Percentiles rank a stretch among this genome's conserved stretches.
Evolutionary conservation across 805 yeast species (phyloP).

Genomic region (Wickerhamiella australiensis): DNA sequence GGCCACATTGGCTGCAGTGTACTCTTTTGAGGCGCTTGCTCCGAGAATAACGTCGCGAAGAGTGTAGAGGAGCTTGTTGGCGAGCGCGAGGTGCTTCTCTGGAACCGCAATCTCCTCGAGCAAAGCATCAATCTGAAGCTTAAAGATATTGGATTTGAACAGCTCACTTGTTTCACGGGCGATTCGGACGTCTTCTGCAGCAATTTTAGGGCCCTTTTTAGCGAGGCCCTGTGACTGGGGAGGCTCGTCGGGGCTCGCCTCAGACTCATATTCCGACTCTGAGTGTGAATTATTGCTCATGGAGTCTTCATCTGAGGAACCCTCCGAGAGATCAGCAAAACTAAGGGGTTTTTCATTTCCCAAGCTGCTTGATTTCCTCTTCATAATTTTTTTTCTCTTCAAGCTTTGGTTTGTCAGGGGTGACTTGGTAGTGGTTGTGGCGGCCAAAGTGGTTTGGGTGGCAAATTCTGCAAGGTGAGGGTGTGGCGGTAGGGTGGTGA

Average conservation of each 20-base stretch:
- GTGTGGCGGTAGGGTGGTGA: not conserved
- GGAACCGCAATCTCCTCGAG: slow-evolving; percentile 67
- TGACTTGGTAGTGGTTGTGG: not conserved
- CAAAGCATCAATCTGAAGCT: slow-evolving; percentile 85
- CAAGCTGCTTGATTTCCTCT: slow-evolving; percentile 1
- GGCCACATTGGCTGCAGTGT: not conserved
- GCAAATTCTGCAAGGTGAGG: too few relatives aligned
- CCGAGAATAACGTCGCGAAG: slow-evolving; percentile 40
- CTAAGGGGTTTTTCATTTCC: not conserved
- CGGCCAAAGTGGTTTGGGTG: too few relatives aligned
- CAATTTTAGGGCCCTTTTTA: not conserved
- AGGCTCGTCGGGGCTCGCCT: not conserved
- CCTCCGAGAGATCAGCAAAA: slow-evolving; percentile 6
- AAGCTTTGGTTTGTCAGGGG: not conserved
- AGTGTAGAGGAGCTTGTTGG: slow-evolving; percentile 45
- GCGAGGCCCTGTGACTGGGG: not conserved
- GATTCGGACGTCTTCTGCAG: slow-evolving; percentile 63
- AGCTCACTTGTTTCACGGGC: slow-evolving; percentile 91
- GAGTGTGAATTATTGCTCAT: not conserved
- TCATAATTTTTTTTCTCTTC: slow-evolving; percentile 1
- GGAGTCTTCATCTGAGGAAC: not conserved
- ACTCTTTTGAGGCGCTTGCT: slow-evolving; percentile 7
- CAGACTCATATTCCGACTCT: not conserved
- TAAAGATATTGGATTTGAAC: slow-evolving; percentile 90
- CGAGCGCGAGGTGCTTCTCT: slow-evolving; percentile 53